A percentile compares a stretch with the other conserved stretches of the same genome.
phyloP scores from a whole-genome alignment of 352 stramenopile species.

The Phytophthora palmivora region DNA sequence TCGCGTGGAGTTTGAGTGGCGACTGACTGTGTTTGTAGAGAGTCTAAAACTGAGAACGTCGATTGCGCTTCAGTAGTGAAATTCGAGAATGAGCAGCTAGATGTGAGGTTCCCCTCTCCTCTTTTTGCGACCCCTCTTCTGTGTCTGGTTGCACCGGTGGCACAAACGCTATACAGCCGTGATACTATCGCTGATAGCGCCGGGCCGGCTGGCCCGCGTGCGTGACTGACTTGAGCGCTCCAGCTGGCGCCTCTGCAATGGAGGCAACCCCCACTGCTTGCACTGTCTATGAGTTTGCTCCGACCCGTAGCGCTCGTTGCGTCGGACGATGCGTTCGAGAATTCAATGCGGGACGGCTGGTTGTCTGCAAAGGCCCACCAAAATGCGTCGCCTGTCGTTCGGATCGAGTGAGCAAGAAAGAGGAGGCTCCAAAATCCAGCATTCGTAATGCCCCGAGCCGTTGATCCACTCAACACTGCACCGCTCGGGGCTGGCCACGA shows the following conservation, averaged over 20 bases:
- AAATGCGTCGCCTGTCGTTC: conserved; percentile 9
- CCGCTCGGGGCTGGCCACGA: conserved; percentile 13
- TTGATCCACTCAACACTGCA: conserved; percentile 20
- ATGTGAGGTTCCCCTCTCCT: conserved; percentile 11
- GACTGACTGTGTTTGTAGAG: conserved; percentile 23
- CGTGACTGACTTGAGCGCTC: conserved; percentile 28
- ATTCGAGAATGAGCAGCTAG: conserved; percentile 42
- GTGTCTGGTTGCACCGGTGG: conserved; percentile 43
- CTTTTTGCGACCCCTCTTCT: conserved; percentile 19
- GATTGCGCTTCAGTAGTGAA: conserved; percentile 27
- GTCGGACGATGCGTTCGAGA: conserved; percentile 18
- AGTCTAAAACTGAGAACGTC: conserved; percentile 25
- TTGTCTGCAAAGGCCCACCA: conserved; percentile 3
- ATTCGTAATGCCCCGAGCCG: conserved; percentile 37
- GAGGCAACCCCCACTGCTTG: conserved; percentile 21
- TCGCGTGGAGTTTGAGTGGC: conserved; percentile 1
- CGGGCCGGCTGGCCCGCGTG: conserved; percentile 21
- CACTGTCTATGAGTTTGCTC: conserved; percentile 46
- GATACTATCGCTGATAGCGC: conserved; percentile 41
- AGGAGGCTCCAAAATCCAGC: conserved; percentile 38
- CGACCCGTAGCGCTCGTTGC: conserved; percentile 25
- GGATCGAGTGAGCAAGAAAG: conserved; percentile 19
- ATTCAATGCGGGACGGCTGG: conserved; percentile 4
- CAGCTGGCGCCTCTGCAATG: conserved; percentile 23
- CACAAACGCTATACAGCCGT: conserved; percentile 41